Base-by-base conservation (phyloP, 306 rosid genomes). In the Castanea crenata region DNA sequence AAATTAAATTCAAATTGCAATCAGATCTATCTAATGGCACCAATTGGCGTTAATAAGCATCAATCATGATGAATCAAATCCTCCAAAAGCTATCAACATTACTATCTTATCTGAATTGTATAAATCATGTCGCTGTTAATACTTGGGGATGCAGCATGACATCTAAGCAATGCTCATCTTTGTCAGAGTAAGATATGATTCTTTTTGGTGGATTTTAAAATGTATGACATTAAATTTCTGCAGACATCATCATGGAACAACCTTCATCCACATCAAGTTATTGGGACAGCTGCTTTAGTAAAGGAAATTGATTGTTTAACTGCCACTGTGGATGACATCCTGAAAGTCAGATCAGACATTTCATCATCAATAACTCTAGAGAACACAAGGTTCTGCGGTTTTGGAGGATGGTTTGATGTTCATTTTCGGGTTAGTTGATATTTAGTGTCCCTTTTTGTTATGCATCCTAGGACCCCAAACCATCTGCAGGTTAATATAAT, bases 391-490 rank as follows among this genome's bases (percentile, higher is more conserved):
- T 78, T 96, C 78, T 91, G 93, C 41, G 99, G 98, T 59, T 88
- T 85, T 29, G 97, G 89, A 46, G 99, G 99, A 83, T 96, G 99
- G 99, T 96, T 96, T 82, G 99, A 96, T 88, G 98, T 93, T 56
- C 98, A 91, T 81, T 96, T 96, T 85, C 89, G 93, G 81, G 98
- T 96, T 86, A 90, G 93, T 79, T 58, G 38, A 74, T 79, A 70
- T 23, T 68, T 55, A 79, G 5, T 58, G 21, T 51, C 67, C 44
- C 23, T 79, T 68, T 35, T 52, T 76, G 59, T 65, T 59, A 21
- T 19, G 52, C 19, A 55, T 69, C 23, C 52, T 23, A 65, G 63
- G 55, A 20, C 58, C 75, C 74, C 74, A 59, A 35, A 51, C 63
- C 81, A 72, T 80, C 23, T 34, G 19, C 21, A 12, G 61, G 32